These are phyloP conservation scores for Hansenula lynferdii DNA, from an alignment of 1,139 yeast species.

Conservation along the genomic window DNA sequence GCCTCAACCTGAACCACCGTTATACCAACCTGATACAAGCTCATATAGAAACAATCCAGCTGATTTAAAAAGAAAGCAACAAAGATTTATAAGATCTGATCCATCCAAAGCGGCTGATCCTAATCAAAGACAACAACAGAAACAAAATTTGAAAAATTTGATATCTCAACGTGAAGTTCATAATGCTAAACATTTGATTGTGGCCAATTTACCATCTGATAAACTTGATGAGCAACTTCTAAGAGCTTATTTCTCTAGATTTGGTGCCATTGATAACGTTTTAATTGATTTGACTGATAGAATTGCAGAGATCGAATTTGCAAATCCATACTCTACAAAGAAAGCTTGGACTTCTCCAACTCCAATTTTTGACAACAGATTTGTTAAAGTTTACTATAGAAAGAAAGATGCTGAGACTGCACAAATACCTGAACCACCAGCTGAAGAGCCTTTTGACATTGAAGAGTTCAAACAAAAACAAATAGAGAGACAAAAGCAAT, in stretches of 20 bases:
- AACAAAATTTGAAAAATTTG: constrained; percentile 10
- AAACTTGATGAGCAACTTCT: constrained; percentile 31
- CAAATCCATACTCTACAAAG: constrained; percentile 32
- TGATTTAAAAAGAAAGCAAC: constrained; percentile 6
- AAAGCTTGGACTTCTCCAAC: constrained; percentile 39
- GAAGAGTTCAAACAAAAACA: constrained; percentile 33
- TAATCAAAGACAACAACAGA: neutral
- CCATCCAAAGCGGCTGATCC: neutral
- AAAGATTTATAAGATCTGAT: neutral
- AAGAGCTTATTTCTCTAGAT: constrained; percentile 32
- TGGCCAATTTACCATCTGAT: constrained; percentile 39
- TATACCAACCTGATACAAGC: constrained; percentile 10
- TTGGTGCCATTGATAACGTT: constrained; percentile 34
- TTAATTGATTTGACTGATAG: constrained; percentile 22
- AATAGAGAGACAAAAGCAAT: constrained; percentile 34
- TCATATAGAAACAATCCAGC: constrained; percentile 8
- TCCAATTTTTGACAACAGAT: constrained; percentile 44
- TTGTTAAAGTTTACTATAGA: constrained; percentile 42
- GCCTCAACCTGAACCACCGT: neutral
- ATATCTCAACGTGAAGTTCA: constrained; percentile 17
- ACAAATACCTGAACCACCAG: constrained; percentile 5
- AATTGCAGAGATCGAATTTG: constrained; percentile 35
- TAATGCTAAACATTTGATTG: constrained; percentile 26
- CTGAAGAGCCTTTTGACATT: constrained; percentile 25
- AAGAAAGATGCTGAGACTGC: constrained; percentile 9